Evolutionary conservation across 2,329 filamentous ascomycete species (phyloP).

Genomic region (Diaporthe humulicola): DNA sequence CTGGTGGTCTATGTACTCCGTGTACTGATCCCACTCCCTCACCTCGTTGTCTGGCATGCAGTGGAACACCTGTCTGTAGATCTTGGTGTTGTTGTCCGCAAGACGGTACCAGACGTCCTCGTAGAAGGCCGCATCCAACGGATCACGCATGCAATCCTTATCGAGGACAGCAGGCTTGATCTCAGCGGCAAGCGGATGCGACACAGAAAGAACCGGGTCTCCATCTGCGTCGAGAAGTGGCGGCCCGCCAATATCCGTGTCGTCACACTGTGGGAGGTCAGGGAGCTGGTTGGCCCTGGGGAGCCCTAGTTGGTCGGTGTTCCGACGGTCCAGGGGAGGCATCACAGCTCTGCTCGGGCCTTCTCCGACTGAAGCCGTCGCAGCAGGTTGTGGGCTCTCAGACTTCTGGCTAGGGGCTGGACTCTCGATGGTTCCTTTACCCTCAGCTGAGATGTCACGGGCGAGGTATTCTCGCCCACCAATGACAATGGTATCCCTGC

Average conservation of each 20-base stretch:
- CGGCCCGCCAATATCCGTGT: conserved; percentile 86
- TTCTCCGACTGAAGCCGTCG: conserved; percentile 54
- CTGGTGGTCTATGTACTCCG: conserved; percentile 83
- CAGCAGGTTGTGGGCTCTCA: conserved; percentile 42
- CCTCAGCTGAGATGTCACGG: conserved; percentile 73
- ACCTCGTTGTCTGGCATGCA: conserved; percentile 98
- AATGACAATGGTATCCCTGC: conserved; percentile 79
- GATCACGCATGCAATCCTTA: conserved; percentile 95
- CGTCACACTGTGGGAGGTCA: conserved; percentile 77
- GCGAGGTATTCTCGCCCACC: conserved; percentile 80
- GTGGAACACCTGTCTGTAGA: conserved; percentile 93
- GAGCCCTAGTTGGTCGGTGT: conserved; percentile 77
- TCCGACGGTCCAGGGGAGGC: conserved; percentile 68
- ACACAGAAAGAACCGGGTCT: conserved; percentile 57
- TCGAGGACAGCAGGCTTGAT: conserved; percentile 81
- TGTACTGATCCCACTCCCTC: conserved; percentile 92
- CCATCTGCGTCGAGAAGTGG: conserved; percentile 69
- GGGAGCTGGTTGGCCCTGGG: conserved; percentile 78
- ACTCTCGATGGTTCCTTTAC: conserved; percentile 68
- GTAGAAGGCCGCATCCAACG: conserved; percentile 84
- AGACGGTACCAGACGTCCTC: conserved; percentile 89
- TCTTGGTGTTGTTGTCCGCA: conserved; percentile 94
- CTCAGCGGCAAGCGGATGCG: conserved; percentile 73
- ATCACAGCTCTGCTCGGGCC: conserved; percentile 58
- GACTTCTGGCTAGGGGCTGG: conserved; percentile 48